Conservation (phyloP, 1,139 yeast species). For the Debaryomyces sp. region DNA sequence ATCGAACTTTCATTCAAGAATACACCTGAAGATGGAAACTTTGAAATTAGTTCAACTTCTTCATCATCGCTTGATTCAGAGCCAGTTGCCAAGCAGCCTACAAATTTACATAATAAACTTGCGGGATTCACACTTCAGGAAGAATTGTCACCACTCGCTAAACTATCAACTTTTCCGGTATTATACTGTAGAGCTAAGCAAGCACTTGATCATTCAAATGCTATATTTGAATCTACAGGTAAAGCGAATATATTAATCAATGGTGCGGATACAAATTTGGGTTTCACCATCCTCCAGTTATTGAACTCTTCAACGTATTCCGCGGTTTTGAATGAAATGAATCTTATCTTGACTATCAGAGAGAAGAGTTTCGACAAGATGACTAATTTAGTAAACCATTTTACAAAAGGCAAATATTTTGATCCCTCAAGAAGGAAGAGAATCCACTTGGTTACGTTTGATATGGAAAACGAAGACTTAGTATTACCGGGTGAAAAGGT, state of each 20-base stretch:
- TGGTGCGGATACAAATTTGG: constrained; percentile 49
- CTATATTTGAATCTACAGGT: constrained; percentile 13
- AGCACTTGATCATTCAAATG: constrained; percentile 31
- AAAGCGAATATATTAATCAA: constrained; percentile 39
- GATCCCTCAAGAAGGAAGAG: constrained; percentile 25
- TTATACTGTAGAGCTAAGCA: constrained; percentile 45
- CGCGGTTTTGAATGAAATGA: constrained; percentile 23
- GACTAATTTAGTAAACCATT: constrained; percentile 25
- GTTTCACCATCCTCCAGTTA: constrained; percentile 39
- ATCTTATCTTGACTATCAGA: constrained; percentile 36
- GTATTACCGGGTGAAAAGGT: constrained; percentile 39
- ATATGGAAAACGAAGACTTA: constrained; percentile 38
- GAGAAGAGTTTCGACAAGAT: constrained; percentile 27
- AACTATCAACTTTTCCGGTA: constrained; percentile 37
- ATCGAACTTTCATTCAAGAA: constrained; percentile 16
- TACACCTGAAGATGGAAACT: constrained; percentile 12
- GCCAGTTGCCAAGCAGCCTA: not conserved
- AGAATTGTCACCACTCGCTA: constrained; percentile 36
- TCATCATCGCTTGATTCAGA: constrained; percentile 2
- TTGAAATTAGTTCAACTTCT: constrained; percentile 18
- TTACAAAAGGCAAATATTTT: constrained; percentile 22
- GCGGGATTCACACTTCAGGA: constrained; percentile 10
- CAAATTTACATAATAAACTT: not conserved
- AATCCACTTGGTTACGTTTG: constrained; percentile 36
- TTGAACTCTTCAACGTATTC: constrained; percentile 28